Base-by-base conservation (phyloP, 306 rosid species). In the Quercus variabilis region DNA sequence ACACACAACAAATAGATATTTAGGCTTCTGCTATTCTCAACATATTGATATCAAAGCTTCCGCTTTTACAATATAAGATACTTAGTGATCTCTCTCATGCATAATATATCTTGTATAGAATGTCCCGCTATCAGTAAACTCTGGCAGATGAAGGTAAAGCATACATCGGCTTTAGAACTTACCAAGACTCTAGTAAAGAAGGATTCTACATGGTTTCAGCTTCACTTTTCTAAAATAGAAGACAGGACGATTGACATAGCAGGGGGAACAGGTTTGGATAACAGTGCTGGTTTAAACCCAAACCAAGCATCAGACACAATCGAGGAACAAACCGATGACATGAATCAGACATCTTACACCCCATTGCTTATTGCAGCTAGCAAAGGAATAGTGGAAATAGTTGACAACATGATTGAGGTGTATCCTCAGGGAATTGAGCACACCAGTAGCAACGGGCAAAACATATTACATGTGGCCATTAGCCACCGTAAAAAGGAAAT, bases 331-430 rank as follows among this genome's bases (percentile, higher is more conserved):
- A 21, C 23, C 10, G 0, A 31, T 31, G 0, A 31, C 1, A 4
- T 1, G 35, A 31, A 43, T 2, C 7, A 20, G 8, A 23, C 4
- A 49, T 28, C 18, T 49, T 79, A 82, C n/a, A 79, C 85, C 11
- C 86, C 88, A 18, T 87, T 87, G 86, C 83, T 87, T 54, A 73
- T 71, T 75, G 90, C 90, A 28, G 84, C 90, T 10, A 21, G 80
- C 55, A 80, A 26, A 26, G 90, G 90, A 71, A 82, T 87, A 17
- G 57, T 21, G 13, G 88, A 87, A 68, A 87, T 87, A 59, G 85
- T 87, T n/a, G 81, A 87, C 46, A n/a, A 28, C 11, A 84, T 84
- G 30, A 26, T 82, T 7, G 4, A 65, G 5, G 20, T 0, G 43
- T 9, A 75, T 21, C 86, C 88, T 17, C 71, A 71, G 52, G 83